A percentile compares a stretch with the other conserved stretches of the same genome.
Evolutionary conservation across 2,329 filamentous ascomycete species (phyloP).

Genomic region (Pseudogymnoascus sp.): DNA sequence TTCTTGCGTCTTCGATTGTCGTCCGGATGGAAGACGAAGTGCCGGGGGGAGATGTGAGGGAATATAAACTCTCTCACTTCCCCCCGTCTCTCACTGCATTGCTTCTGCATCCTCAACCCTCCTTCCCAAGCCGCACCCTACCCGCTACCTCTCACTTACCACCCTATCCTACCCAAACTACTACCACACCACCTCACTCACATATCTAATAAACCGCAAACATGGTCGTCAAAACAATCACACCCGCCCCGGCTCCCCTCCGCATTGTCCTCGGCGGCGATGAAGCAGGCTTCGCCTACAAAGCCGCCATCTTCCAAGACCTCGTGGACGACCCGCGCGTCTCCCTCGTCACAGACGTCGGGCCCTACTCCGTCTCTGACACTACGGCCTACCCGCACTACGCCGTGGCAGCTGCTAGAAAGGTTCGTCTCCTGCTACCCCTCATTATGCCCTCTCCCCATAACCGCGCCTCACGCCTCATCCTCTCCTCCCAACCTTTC

Average conservation of each 20-base stretch:
- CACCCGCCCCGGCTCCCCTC: constrained; percentile 25
- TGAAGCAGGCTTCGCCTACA: constrained; percentile 59
- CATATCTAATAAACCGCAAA: neutral
- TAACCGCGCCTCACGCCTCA: constrained; percentile 18
- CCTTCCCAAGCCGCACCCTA: neutral
- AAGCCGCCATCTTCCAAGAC: constrained; percentile 65
- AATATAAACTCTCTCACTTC: neutral
- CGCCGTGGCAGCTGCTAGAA: constrained; percentile 58
- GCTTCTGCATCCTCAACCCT: neutral
- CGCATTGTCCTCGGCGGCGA: constrained; percentile 56
- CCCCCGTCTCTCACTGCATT: neutral
- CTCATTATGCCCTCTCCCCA: constrained; percentile 25
- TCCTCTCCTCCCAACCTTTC: constrained; percentile 9
- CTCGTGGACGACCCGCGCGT: constrained; percentile 61
- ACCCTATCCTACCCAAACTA: neutral
- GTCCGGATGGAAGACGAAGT: neutral
- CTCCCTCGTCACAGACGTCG: constrained; percentile 62
- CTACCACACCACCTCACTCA: neutral
- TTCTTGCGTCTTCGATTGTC: constrained; percentile 1
- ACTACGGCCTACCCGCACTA: constrained; percentile 77
- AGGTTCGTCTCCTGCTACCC: neutral
- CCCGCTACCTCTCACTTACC: neutral
- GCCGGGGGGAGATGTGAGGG: neutral
- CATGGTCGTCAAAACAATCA: neutral
- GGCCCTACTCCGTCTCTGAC: constrained; percentile 53